Base-by-base conservation (phyloP, 2,329 filamentous ascomycete genomes). In the Aspergillus chevalieri region DNA sequence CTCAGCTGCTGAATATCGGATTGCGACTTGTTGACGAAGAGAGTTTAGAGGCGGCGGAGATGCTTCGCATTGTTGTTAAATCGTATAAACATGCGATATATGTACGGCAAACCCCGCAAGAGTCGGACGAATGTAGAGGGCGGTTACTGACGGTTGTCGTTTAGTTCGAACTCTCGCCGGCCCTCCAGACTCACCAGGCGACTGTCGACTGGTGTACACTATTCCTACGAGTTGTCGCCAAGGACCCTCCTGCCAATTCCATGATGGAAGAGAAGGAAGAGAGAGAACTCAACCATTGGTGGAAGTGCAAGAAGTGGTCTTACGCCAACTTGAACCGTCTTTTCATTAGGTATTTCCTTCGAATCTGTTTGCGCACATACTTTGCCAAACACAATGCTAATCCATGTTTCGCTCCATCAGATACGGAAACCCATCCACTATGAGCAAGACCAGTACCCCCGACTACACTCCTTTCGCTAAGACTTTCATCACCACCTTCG, bases 261-360 rank as follows among this genome's bases (percentile, higher is more conserved):
- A 84, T 97, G 80, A 70, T 78, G 50, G 89, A 94, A 52, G 88
- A 88, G 52, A 74, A 86, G 47, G 84, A 89, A 51, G 92, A 97
- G 65, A 83, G 93, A 50, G 93, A 97, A 71, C 82, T 86, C 62
- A 91, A 95, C 67, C 90, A 96, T 70, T 98, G 93, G 92, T 98
- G 92, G 92, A 98, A 97, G 77, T 88, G 91, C 56, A 97, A 97
- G 84, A 98, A 98, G 73, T 97, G 93, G 93, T 87, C 92, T 12
- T 98, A 96, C 71, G 95, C 93, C 64, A 97, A 97, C 71, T 74
- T 98, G 60, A 98, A 98, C 74, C 83, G 93, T 54, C 81, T 98
- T 15, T 98, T 93, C 65, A 91, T 97, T 59, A 82, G 89, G 87
- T 92, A 74, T 9, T 17, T 41, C 19, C 17, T n/a, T 17, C 14